Base-by-base conservation (phyloP, 441 rosid genomes). In the Erysimum pusillum region DNA sequence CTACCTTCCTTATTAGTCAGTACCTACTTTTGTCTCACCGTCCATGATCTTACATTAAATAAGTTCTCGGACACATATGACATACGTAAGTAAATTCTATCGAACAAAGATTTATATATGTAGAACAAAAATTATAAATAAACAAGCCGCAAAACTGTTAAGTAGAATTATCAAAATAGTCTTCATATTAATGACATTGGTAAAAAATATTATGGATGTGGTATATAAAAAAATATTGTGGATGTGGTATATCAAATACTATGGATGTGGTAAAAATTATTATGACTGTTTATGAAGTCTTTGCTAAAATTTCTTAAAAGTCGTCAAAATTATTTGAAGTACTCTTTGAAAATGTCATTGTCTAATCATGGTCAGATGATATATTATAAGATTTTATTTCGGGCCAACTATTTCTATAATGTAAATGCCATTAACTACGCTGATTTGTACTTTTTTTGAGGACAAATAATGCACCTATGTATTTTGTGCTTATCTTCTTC, bases 21-120 rank as follows among this genome's bases (percentile, higher is more conserved):
- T 45, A 59, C 79, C 67, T 67, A 58, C 68, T 59, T 75, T 75
- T 74, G 67, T 74, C 51, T 46, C 67, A 67, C 61, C 59, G 66
- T 67, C 67, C 73, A 75, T 15, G n/a, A 22, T 34, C 32, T 46
- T 45, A 44, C 9, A 38, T 35, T 38, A 61, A 12, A 4, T 62
- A 54, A 28, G 36, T 28, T 25, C 12, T 22, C 5, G 31, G 31
- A 28, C 31, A 2, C 6, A 9, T 5, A 28, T 12, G 38, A 52
- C 73, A 11, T 28, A 10, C 11, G 1, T 15, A 69, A 41, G 28
- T 41, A n/a, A 12, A 25, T 39, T 11, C 6, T 58, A 34, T 39
- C 5, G 32, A 20, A 41, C 44, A 22, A 20, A 0, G 20, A 60
- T 11, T 3, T 25, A 53, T 17, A 10, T 20, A 13, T n/a, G 13